Evolutionary conservation across 345 rosid species (phyloP), one percentile per base, ranked within the genome.

Genomic region (Corchorus olitorius): DNA sequence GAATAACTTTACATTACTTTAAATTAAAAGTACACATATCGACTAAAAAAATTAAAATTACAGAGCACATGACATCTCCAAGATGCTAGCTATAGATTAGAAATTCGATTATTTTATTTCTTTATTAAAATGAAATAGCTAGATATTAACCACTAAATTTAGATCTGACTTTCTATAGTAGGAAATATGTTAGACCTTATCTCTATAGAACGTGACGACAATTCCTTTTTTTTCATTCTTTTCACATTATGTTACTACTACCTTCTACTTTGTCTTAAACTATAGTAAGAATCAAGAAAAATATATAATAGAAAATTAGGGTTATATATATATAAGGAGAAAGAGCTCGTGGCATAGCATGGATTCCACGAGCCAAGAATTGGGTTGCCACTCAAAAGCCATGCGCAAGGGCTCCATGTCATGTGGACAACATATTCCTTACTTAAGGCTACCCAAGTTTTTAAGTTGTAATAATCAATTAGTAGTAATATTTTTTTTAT

Each of bases 311-410:
- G 41, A 68, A 68, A 68, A 68, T 7, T 5, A 12, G 65, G 13
- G 19, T 27, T 27, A 27, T 27, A 27, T 4, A 39, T 39, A 39
- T 39, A 27, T 27, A 27, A 67, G 39, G n/a, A 7, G 20, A 8
- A 67, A 14, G 72, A 48, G 72, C 19, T 0, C 14, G 70, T 20
- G 70, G 5, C 14, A 33, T 33, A 20, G 71, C 59, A 55, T 55
- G 56, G 56, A 67, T 9, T 9, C 16, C 60, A 70, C 73, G 61
- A 70, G 73, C 27, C 70, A 70, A 35, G 52, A 16, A 17, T 15
- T 27, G 73, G 60, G 27, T 70, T 52, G 73, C 60, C 73, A 52
- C 59, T 50, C 45, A 33, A 50, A 27, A 4, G 16, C 73, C 73
- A 16, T 69, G 73, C 27, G 43, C 59, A 33, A 50, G 22, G 16